A percentile compares a stretch with the other conserved stretches of the same genome.
Conservation (phyloP, 2,329 filamentous ascomycete genomes). For the Cytospora piceicola region DNA sequence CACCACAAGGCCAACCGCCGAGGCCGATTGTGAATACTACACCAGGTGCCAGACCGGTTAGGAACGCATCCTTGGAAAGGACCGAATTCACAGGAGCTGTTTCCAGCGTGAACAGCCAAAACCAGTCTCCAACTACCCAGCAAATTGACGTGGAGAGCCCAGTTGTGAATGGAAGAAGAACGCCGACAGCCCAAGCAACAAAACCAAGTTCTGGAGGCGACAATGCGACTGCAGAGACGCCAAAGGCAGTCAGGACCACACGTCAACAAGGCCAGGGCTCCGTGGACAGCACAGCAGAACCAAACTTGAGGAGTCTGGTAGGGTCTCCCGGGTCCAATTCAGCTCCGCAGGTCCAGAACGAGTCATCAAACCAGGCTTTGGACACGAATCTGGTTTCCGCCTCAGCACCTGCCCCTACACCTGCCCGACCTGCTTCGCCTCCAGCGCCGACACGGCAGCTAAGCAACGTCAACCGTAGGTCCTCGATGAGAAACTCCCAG, state of each 20-base stretch:
- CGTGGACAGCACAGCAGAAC: slow-evolving; percentile 69
- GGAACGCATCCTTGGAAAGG: slow-evolving; percentile 56
- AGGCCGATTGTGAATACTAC: slow-evolving; percentile 50
- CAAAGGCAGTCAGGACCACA: slow-evolving; percentile 47
- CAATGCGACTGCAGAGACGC: slow-evolving; percentile 39
- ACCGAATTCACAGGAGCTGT: slow-evolving; percentile 37
- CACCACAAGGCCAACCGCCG: slow-evolving; percentile 58
- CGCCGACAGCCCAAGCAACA: slow-evolving; percentile 58
- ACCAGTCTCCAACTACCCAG: slow-evolving; percentile 49
- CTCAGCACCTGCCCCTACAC: slow-evolving; percentile 29
- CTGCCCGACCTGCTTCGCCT: slow-evolving; percentile 56
- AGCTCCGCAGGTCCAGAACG: neutral
- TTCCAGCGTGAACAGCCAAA: slow-evolving; percentile 33
- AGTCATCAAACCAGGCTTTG: slow-evolving; percentile 1
- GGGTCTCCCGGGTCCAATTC: slow-evolving; percentile 23
- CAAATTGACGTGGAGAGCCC: slow-evolving; percentile 56
- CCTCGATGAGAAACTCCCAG: slow-evolving; percentile 65
- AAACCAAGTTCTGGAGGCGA: slow-evolving; percentile 39
- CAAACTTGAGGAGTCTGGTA: slow-evolving; percentile 48
- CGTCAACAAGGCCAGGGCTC: slow-evolving; percentile 67
- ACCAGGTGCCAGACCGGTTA: slow-evolving; percentile 45
- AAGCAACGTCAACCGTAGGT: slow-evolving; percentile 62
- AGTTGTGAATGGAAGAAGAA: slow-evolving; percentile 63
- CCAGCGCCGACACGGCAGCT: slow-evolving; percentile 61
- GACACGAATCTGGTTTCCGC: slow-evolving; percentile 3